A percentile compares a stretch with the other conserved stretches of the same genome.
These are phyloP conservation scores for Botrytis tulipae DNA, from an alignment of 2,329 filamentous ascomycete genomes.

Conservation along the genomic window DNA sequence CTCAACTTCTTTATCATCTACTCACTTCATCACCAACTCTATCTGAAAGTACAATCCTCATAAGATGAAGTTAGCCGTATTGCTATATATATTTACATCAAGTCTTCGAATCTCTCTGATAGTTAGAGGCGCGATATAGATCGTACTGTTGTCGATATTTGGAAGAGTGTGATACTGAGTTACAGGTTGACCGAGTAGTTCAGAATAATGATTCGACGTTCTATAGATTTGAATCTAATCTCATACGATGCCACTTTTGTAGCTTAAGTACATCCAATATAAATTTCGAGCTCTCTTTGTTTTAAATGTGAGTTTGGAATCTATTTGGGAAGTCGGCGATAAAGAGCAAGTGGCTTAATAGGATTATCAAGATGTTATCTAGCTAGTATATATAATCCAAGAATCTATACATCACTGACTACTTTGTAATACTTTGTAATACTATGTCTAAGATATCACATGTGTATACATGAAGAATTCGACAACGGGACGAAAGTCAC, in stretches of 20 bases:
- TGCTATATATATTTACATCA: background rate
- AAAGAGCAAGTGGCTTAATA: no score
- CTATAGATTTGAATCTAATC: background rate
- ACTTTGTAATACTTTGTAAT: background rate
- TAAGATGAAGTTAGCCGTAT: background rate
- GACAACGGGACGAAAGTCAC: background rate
- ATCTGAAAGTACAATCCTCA: background rate
- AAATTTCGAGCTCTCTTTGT: no score
- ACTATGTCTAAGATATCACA: background rate
- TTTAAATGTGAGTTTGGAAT: no score
- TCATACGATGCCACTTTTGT: background rate
- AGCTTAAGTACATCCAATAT: rapidly evolving
- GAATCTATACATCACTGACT: background rate
- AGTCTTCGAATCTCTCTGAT: background rate
- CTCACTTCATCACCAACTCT: no score
- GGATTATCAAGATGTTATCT: no score
- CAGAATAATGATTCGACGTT: background rate
- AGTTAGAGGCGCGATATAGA: background rate
- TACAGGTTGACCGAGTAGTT: no score
- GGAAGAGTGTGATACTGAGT: no score
- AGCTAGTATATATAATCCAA: no score
- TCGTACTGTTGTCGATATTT: background rate
- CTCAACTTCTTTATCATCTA: background rate
- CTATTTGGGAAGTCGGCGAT: no score
- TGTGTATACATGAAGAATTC: background rate